Evolutionary conservation across 1,284 basidiomycete genomes (phyloP), one percentile per base, ranked within the genome.

Genomic region (Pascua guehoae): DNA sequence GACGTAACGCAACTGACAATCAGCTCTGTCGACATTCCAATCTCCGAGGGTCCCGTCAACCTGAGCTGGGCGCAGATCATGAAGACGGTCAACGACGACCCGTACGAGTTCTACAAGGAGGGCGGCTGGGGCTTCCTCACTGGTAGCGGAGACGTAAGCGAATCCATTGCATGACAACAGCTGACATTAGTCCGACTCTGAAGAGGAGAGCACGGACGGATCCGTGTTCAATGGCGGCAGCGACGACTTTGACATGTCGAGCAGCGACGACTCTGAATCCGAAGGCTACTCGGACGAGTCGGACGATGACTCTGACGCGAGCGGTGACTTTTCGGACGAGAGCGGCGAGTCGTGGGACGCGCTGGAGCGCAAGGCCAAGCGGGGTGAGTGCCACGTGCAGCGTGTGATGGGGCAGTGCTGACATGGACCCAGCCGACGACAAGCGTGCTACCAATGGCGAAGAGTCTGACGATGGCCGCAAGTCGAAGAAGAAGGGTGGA

Each of bases 31-130:
- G 96, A 98, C 74, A 95, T 98, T 57, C 88, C 94, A 14, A 85
- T 97, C 77, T 91, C 89, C 47, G 96, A 98, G 78, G 91, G 95
- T 11, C 91, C 92, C 1, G 92, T 98, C 79, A 98, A 98, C 78
- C 81, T 98, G 77, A 96, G 97, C 72, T 98, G 96, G 96, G 86
- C 87, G 15, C 90, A 90, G 4, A 97, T 99, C 73, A 96, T 96
- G 91, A 95, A 94, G 78, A 91, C 91, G 38, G 87, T 96, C 78
- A 95, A 95, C 67, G 94, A 97, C 63, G 90, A 89, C 68, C 94
- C 96, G 0, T 87, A 91, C 69, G 91, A 90, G 51, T 99, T 98
- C 81, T 99, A 96, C 85, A 88, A 87, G 63, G 86, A 89, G 54
- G 94, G 93, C 36, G 96, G 96, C 38, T 98, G 96, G 96, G 82